Evolutionary conservation across 768 basidiomycete species (phyloP), one percentile per base, ranked within the genome.

Genomic region (Rubroboletus satanas): DNA sequence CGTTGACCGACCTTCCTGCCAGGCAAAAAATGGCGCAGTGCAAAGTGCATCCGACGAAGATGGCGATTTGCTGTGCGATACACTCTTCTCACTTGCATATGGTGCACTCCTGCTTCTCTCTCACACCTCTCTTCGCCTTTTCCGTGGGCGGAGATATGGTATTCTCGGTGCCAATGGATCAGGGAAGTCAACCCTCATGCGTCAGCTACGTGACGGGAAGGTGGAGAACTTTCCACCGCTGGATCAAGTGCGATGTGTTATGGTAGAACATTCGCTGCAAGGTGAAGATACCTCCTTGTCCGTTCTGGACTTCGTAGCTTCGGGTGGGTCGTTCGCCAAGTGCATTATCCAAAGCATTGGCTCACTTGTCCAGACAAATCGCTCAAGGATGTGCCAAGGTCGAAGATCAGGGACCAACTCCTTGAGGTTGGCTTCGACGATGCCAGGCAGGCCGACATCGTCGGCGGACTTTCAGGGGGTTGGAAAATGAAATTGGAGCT

Each of bases 401-500:
- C 80, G 37, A 85, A 87, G 73, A 90, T 98, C 64, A 79, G 84
- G 52, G 81, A 80, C 23, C 91, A 93, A 68, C 81, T 98, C 7
- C 59, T 79, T 11, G 92, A 90, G 64, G 94, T 98, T 49, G 96
- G 96, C 48, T 98, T 98, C 68, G 88, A 93, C 65, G 90, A 90
- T 62, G 80, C 76, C 45, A 81, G 91, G 55, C 95, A 98, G 74
- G 74, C 81, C 38, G 90, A 96, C 63, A 75, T 82, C 49, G 94
- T 98, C 56, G 93, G 89, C 45, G 87, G 90, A 39, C 77, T 98
- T 57, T 97, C 94, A 14, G 96, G 96, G 65, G 95, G 96, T 41
- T 98, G 95, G 95, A 98, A 98, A 77, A 98, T 98, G 95, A 97
- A 97, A 73, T 82, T 98, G 50, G 95, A 98, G 70, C 81, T 98